Evolutionary conservation across 352 stramenopile genomes (phyloP), one percentile per base, ranked within the genome.

Genomic region (Phytophthora megakarya): DNA sequence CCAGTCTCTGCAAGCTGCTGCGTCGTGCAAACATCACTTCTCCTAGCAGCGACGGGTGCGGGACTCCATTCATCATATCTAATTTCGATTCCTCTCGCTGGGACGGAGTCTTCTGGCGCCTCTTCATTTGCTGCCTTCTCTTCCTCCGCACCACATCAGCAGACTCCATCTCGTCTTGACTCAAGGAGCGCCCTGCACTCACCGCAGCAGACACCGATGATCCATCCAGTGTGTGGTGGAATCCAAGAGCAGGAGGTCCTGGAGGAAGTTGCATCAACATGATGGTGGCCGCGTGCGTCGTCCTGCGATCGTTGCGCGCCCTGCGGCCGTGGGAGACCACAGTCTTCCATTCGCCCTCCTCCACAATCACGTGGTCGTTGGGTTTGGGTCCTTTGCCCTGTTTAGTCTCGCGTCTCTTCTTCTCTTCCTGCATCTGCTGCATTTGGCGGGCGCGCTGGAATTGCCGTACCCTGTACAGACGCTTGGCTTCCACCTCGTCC

Each of bases 1-100:
- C 70, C 0, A 90, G 70, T 28, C 80, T 70, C 57, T 90, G 81
- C 33, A 90, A 73, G 51, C 77, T 89, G 55, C 79, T 90, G 10
- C 57, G 65, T 13, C 79, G 68, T 28, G 40, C 33, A 33, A 82
- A 73, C 53, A 78, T 64, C 30, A 72, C 55, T 66, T 69, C 42
- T 44, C 61, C 71, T 38, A 81, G 45, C 21, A 81, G 35, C 5
- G 73, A 74, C 8, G 75, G 70, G 22, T 76, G 77, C 11, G 75
- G 73, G 21, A 70, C 58, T 18, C 58, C 59, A 37, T 67, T 25
- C n/a, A 50, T 33, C 53, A 33, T 46, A 28, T 62, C 56, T 26
- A 40, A 3, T 33, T 55, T 67, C 13, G 25, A 16, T 37, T 65
- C 59, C 7, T 32, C 44, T 22, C 60, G 37, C 32, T 64, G 67